These are phyloP conservation scores for Cladosporium halotolerans DNA, from an alignment of 2,329 filamentous ascomycete species.

Conservation along the genomic window DNA sequence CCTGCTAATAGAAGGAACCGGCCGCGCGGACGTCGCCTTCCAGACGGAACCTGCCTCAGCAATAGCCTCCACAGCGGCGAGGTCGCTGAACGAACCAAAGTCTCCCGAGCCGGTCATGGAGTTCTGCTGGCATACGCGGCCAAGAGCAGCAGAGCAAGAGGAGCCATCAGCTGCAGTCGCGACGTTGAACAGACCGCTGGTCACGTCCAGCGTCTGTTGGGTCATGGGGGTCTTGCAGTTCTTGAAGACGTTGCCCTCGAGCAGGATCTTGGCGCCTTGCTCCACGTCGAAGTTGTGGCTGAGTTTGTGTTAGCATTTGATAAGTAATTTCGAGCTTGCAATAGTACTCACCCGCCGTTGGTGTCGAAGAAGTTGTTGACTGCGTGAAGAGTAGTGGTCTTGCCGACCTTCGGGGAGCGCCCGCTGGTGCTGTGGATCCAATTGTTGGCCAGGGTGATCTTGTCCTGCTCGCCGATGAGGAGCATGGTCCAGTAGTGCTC, in stretches of 20 bases:
- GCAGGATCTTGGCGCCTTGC: slow-evolving; percentile 39
- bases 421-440: slow-evolving; percentile 55
- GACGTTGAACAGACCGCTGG: slow-evolving; percentile 37
- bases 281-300: slow-evolving; percentile 51
- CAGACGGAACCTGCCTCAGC: slow-evolving; percentile 35
- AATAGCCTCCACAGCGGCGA: slow-evolving; percentile 46
- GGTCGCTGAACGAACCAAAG: slow-evolving; percentile 29
- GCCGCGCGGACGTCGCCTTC: slow-evolving; percentile 43
- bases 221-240: slow-evolving; percentile 44
- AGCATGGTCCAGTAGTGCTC: slow-evolving; percentile 58
- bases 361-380: slow-evolving; percentile 59
- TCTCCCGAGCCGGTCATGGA: slow-evolving; percentile 18
- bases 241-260: slow-evolving; percentile 55
- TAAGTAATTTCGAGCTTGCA: background rate
- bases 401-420: slow-evolving; percentile 51
- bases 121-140: slow-evolving; percentile 48
- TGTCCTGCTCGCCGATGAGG: slow-evolving; percentile 50
- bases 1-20: slow-evolving; percentile 33
- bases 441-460: slow-evolving; percentile 55
- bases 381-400: slow-evolving; percentile 52
- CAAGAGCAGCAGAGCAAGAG: slow-evolving; percentile 30
- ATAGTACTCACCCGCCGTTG: slow-evolving; percentile 33
- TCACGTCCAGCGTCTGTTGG: slow-evolving; percentile 21
- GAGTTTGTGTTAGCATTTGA: slow-evolving; percentile 18
- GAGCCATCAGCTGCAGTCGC: slow-evolving; percentile 9